Evolutionary conservation across 805 yeast species (phyloP).

Genomic region (Candida krabiensis): DNA sequence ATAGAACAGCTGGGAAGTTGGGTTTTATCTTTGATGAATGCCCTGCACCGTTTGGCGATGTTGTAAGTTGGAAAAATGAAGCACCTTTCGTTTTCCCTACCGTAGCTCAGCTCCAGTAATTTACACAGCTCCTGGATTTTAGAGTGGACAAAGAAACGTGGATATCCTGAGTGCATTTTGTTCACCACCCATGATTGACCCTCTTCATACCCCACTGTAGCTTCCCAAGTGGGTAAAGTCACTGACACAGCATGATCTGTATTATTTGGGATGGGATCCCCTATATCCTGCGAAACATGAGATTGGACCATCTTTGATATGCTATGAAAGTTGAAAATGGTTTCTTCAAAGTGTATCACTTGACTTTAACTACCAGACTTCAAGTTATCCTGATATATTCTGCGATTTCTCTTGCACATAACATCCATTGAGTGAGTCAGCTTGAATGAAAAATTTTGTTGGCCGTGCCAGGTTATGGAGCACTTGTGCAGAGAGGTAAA

Average conservation of each 20-base stretch:
- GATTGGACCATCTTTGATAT: conserved; percentile 7
- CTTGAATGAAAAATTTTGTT: conserved; percentile 1
- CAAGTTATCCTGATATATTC: too few species aligned
- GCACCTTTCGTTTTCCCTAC: conserved; percentile 73
- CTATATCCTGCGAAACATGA: conserved; percentile 49
- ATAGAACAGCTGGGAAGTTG: conserved; percentile 39
- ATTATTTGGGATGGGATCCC: conserved; percentile 85
- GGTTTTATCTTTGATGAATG: conserved; percentile 56
- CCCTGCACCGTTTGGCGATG: conserved; percentile 83
- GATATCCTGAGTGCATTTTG: conserved; percentile 85
- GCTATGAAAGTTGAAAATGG: conserved; percentile 6
- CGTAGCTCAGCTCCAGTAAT: conserved; percentile 65
- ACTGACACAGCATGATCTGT: conserved; percentile 94
- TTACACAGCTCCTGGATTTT: conserved; percentile 56
- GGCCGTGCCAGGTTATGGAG: conserved; percentile 7
- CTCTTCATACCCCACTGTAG: conserved; percentile 89
- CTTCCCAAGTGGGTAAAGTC: conserved; percentile 92
- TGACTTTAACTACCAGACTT: too few species aligned
- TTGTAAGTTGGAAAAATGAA: conserved; percentile 76
- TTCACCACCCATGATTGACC: conserved; percentile 79
- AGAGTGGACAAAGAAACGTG: conserved; percentile 74
- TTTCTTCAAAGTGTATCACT: too few species aligned
- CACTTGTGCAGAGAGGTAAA: not conserved
- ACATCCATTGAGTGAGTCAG: too few species aligned
- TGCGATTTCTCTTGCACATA: too few species aligned